phyloP scores from a whole-genome alignment of 306 rosid genomes.

The Cyamopsis tetragonoloba region DNA sequence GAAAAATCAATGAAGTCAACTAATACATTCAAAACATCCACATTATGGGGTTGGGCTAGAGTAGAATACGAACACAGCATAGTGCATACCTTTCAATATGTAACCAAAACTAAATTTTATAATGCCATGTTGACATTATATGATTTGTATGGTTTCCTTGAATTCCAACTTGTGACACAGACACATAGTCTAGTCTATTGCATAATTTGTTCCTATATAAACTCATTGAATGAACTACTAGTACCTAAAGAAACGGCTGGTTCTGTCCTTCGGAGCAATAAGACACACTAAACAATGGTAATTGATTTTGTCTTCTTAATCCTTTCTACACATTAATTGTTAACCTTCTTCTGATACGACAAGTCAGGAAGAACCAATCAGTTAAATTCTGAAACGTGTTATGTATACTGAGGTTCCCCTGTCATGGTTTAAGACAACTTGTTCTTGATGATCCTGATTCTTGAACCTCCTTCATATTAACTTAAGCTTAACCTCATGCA shows the following conservation, averaged over 20 bases:
- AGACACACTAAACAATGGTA: conserved; percentile 34
- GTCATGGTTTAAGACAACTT: neutral
- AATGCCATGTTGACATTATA: conserved; percentile 31
- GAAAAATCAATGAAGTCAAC: conserved; percentile 23
- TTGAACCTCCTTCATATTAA: neutral
- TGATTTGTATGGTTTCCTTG: conserved; percentile 24
- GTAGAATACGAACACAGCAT: neutral
- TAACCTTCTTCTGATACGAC: neutral
- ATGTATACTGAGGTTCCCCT: neutral
- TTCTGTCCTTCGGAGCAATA: conserved; percentile 9
- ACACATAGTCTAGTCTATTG: too few species aligned
- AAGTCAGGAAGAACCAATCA: neutral
- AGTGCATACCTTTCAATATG: conserved; percentile 1
- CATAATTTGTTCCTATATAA: conserved; percentile 19
- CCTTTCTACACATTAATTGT: neutral
- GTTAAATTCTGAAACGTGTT: neutral
- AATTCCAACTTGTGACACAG: conserved; percentile 3
- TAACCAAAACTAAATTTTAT: conserved; percentile 12
- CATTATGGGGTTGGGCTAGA: conserved; percentile 13
- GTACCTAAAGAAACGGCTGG: neutral
- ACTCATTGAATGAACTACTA: neutral
- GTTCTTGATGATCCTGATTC: neutral
- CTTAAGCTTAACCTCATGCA: neutral
- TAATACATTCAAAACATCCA: conserved; percentile 27
- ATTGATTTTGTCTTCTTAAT: neutral